Evolutionary conservation across 352 stramenopile species (phyloP).

Genomic region (Aphanomyces invadans): DNA sequence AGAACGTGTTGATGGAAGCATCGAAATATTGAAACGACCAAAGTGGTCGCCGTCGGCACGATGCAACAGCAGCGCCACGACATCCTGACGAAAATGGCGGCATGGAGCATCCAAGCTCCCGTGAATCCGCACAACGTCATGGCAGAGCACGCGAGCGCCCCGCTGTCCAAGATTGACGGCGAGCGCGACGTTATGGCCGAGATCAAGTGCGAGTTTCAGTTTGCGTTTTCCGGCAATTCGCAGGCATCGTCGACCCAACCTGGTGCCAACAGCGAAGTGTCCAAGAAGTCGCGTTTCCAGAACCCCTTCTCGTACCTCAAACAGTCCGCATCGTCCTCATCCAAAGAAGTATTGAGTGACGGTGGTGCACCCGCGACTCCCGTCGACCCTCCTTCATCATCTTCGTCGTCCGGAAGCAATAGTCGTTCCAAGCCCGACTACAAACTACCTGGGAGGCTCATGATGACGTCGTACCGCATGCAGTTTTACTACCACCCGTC

Average conservation of each 20-base stretch:
- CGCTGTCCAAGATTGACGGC: conserved; percentile 22
- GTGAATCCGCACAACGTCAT: conserved; percentile 11
- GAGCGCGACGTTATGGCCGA: conserved; percentile 23
- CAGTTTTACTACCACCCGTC: conserved; percentile 43
- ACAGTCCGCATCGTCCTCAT: not conserved
- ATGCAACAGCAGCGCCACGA: not conserved
- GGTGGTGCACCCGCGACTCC: not conserved
- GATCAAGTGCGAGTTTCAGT: conserved; percentile 16
- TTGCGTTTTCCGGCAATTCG: conserved; percentile 20
- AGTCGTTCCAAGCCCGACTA: conserved; percentile 12
- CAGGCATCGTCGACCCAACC: not conserved
- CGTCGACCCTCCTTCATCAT: not conserved
- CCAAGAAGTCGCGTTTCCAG: conserved; percentile 22
- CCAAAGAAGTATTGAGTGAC: not conserved
- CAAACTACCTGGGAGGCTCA: conserved; percentile 36
- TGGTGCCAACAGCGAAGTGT: not conserved
- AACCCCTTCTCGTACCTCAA: conserved; percentile 16
- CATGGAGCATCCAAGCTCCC: conserved; percentile 7
- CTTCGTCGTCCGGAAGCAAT: not conserved
- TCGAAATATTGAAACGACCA: not conserved
- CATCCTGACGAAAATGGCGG: conserved; percentile 10
- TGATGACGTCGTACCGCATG: conserved; percentile 83
- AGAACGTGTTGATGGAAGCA: too few species aligned
- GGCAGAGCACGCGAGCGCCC: not conserved
- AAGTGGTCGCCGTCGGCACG: not conserved